Percentiles rank a stretch among this genome's conserved stretches.
phyloP scores from a whole-genome alignment of 2,329 filamentous ascomycete species.

The Phyllosticta citriasiana region DNA sequence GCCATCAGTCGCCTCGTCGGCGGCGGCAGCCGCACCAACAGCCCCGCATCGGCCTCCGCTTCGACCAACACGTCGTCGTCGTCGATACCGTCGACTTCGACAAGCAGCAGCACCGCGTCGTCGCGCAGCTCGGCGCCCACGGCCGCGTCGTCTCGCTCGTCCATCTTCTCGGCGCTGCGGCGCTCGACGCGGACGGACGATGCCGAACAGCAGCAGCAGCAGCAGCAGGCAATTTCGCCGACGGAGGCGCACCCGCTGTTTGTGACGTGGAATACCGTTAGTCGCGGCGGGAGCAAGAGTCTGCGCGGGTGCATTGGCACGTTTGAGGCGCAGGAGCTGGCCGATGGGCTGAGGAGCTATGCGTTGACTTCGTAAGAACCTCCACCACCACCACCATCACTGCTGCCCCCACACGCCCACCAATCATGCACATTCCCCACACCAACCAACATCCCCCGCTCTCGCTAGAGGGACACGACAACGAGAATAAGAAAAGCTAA shows the following conservation, averaged over 20 bases:
- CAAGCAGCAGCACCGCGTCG: conserved; percentile 12
- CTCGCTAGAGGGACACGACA: too few relatives aligned
- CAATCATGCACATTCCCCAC: not conserved
- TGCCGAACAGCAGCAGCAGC: conserved; percentile 9
- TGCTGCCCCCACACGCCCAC: not conserved
- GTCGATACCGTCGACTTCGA: conserved; percentile 34
- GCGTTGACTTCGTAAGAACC: conserved; percentile 61
- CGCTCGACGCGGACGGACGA: conserved; percentile 15
- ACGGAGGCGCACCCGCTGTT: conserved; percentile 62
- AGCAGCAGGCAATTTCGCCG: conserved; percentile 22
- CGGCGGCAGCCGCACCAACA: conserved; percentile 14
- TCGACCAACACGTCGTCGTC: conserved; percentile 36
- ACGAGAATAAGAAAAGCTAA: too few relatives aligned
- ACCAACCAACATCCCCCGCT: too few relatives aligned
- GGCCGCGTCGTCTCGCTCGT: conserved; percentile 19
- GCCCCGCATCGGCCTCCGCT: conserved; percentile 36
- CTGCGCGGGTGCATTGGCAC: conserved; percentile 95
- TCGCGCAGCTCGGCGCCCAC: conserved; percentile 26
- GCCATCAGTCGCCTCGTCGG: conserved; percentile 37
- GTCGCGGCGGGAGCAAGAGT: conserved; percentile 48
- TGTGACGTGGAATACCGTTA: conserved; percentile 84
- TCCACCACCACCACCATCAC: not conserved
- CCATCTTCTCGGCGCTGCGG: conserved; percentile 25
- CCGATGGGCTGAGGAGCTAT: conserved; percentile 65
- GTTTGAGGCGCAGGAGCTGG: conserved; percentile 68